Evolutionary conservation across 2,329 filamentous ascomycete species (phyloP).

Genomic region (Colletotrichum australisinense): DNA sequence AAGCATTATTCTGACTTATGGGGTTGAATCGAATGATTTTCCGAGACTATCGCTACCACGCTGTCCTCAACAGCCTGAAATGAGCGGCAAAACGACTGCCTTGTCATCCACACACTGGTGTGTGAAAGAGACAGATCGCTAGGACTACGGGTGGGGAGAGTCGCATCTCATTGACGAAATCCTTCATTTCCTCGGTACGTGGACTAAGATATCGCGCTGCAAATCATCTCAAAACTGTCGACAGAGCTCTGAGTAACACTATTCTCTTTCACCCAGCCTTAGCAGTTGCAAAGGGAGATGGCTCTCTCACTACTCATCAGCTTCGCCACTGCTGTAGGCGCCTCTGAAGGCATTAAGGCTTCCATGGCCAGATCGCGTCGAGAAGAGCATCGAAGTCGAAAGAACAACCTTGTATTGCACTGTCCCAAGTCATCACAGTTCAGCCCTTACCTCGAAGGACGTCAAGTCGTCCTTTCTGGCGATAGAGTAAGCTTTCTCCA

Average conservation of each 20-base stretch:
- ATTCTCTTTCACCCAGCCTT: neutral
- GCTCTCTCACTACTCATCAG: slow-evolving; percentile 50
- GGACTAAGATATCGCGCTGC: neutral
- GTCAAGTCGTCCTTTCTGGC: slow-evolving; percentile 56
- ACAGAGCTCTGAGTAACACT: neutral
- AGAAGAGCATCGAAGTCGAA: slow-evolving; percentile 59
- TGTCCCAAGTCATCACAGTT: slow-evolving; percentile 59
- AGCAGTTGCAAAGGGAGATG: slow-evolving; percentile 30
- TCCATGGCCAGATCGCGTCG: slow-evolving; percentile 57
- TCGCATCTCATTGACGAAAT: too few species aligned
- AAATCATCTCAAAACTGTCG: neutral
- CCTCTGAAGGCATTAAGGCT: slow-evolving; percentile 58
- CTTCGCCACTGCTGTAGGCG: slow-evolving; percentile 56
- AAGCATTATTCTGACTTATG: slow-evolving; percentile 13
- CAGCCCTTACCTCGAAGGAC: slow-evolving; percentile 56
- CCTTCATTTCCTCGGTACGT: neutral
- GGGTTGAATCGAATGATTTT: neutral
- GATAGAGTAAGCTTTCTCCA: slow-evolving; percentile 47
- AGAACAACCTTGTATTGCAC: slow-evolving; percentile 59
- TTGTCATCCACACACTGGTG: neutral
- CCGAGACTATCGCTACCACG: slow-evolving; percentile 6
- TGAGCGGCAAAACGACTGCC: neutral
- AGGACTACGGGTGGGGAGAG: neutral
- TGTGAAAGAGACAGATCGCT: slow-evolving; percentile 5
- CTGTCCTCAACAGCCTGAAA: neutral